phyloP scores from a whole-genome alignment of 2,329 filamentous ascomycete genomes.

The Fusarium ambrosium region DNA sequence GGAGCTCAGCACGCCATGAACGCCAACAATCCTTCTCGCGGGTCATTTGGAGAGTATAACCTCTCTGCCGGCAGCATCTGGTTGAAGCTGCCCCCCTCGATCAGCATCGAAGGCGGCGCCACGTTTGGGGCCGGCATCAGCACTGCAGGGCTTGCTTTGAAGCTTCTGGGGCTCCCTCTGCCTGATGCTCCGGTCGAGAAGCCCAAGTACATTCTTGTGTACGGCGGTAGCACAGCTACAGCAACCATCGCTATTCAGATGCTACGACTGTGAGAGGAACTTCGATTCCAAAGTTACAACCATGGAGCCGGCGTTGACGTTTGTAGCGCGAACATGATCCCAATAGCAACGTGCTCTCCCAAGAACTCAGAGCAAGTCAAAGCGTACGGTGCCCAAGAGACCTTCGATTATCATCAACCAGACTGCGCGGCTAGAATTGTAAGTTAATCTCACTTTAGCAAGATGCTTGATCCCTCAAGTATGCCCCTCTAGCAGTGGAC shows the following conservation, averaged over 20 bases:
- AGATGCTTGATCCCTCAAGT: not conserved
- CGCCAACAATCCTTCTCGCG: not conserved
- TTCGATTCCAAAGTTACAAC: not conserved
- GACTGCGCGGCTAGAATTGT: slow-evolving; percentile 38
- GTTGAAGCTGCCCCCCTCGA: not conserved
- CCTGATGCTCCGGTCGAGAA: not conserved
- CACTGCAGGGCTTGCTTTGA: not conserved
- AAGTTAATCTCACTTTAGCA: not conserved
- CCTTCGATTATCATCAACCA: slow-evolving; percentile 57
- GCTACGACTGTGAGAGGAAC: not conserved
- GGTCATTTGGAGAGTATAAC: not conserved
- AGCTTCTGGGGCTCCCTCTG: not conserved
- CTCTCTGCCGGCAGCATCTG: not conserved
- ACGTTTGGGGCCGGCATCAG: not conserved
- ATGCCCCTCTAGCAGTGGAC: too few species aligned
- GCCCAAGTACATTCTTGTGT: not conserved
- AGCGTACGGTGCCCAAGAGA: slow-evolving; percentile 56
- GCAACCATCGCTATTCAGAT: slow-evolving; percentile 8
- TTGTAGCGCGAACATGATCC: not conserved
- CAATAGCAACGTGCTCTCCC: slow-evolving; percentile 26
- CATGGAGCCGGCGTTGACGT: not conserved
- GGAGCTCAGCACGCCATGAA: not conserved
- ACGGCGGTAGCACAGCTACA: slow-evolving; percentile 5
- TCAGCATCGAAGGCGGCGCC: not conserved
- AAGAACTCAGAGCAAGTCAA: slow-evolving; percentile 56